These are phyloP conservation scores for Monosporascus cannonballus DNA, from an alignment of 2,329 filamentous ascomycete species.

Conservation along the genomic window DNA sequence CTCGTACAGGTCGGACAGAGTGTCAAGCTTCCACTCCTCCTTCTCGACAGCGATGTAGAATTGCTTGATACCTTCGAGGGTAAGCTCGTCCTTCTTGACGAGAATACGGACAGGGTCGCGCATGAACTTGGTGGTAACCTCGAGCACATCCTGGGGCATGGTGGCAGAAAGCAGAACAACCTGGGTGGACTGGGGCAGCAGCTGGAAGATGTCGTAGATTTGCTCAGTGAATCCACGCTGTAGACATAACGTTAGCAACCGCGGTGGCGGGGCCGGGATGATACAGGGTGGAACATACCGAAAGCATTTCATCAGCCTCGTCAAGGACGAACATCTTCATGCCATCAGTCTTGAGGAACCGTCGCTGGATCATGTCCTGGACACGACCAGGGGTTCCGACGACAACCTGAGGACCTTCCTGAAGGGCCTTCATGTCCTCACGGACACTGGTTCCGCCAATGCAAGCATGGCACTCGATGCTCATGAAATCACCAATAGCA, in stretches of 20 bases:
- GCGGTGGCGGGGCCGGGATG: slow-evolving; percentile 1
- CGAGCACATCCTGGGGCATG: slow-evolving; percentile 97
- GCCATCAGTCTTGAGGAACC: slow-evolving; percentile 90
- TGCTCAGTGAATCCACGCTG: slow-evolving; percentile 98
- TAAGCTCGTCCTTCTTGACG: slow-evolving; percentile 99
- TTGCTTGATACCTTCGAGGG: slow-evolving; percentile 99
- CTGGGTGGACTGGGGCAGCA: slow-evolving; percentile 95
- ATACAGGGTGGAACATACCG: slow-evolving; percentile 45
- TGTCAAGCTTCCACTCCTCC: slow-evolving; percentile 99
- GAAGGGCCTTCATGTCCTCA: slow-evolving; percentile 97
- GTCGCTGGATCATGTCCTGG: slow-evolving; percentile 98
- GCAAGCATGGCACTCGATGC: slow-evolving; percentile 97
- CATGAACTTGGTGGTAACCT: slow-evolving; percentile 99
- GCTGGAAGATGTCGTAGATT: slow-evolving; percentile 99
- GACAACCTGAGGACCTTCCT: slow-evolving; percentile 93
- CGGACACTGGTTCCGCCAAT: slow-evolving; percentile 97
- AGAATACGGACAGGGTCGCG: slow-evolving; percentile 97
- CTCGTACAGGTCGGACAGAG: slow-evolving; percentile 97
- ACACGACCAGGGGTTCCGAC: slow-evolving; percentile 98
- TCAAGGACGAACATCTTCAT: slow-evolving; percentile 99
- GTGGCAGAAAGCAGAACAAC: slow-evolving; percentile 97
- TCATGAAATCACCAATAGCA: slow-evolving; percentile 99
- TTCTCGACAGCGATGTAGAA: slow-evolving; percentile 99
- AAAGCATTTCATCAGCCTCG: slow-evolving; percentile 99
- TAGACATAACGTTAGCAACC: slow-evolving; percentile 28